Evolutionary conservation across 1,139 yeast genomes (phyloP).

Genomic region (Yamadazyma dendronema): DNA sequence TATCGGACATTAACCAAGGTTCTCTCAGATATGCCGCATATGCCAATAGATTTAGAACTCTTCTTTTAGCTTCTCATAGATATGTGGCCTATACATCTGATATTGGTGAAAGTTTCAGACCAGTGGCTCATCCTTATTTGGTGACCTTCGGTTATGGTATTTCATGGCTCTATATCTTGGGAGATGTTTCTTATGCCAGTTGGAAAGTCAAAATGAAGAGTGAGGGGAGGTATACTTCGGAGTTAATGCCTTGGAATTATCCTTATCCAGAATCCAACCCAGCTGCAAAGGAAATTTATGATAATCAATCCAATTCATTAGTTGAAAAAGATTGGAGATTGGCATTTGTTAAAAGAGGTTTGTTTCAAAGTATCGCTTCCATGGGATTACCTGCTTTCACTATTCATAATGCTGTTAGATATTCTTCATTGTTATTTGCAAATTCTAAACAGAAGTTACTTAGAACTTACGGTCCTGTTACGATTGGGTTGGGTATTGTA

Average conservation of each 20-base stretch:
- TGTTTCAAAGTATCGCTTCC: slow-evolving; percentile 78
- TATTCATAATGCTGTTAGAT: slow-evolving; percentile 74
- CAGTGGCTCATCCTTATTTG: slow-evolving; percentile 69
- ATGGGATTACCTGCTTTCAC: slow-evolving; percentile 90
- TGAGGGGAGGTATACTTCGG: slow-evolving; percentile 64
- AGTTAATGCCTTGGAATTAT: slow-evolving; percentile 67
- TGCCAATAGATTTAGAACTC: slow-evolving; percentile 70
- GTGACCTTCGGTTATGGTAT: slow-evolving; percentile 70
- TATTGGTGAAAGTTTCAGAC: slow-evolving; percentile 87
- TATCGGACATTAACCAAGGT: slow-evolving; percentile 11
- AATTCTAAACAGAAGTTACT: slow-evolving; percentile 38
- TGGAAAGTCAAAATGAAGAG: slow-evolving; percentile 72
- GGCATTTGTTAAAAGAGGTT: slow-evolving; percentile 64
- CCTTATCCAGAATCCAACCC: slow-evolving; percentile 44
- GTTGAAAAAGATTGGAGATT: slow-evolving; percentile 63
- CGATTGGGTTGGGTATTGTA: slow-evolving; percentile 70
- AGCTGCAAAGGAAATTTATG: slow-evolving; percentile 35
- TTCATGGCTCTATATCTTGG: slow-evolving; percentile 74
- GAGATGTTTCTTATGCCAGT: slow-evolving; percentile 75
- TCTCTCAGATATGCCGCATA: slow-evolving; percentile 77
- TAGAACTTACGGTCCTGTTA: slow-evolving; percentile 74
- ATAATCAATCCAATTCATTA: slow-evolving; percentile 21
- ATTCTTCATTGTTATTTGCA: slow-evolving; percentile 58
- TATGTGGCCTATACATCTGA: slow-evolving; percentile 88
- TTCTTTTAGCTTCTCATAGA: slow-evolving; percentile 72